Evolutionary conservation across 2,329 filamentous ascomycete species (phyloP).

Genomic region (Lachnellula arida): DNA sequence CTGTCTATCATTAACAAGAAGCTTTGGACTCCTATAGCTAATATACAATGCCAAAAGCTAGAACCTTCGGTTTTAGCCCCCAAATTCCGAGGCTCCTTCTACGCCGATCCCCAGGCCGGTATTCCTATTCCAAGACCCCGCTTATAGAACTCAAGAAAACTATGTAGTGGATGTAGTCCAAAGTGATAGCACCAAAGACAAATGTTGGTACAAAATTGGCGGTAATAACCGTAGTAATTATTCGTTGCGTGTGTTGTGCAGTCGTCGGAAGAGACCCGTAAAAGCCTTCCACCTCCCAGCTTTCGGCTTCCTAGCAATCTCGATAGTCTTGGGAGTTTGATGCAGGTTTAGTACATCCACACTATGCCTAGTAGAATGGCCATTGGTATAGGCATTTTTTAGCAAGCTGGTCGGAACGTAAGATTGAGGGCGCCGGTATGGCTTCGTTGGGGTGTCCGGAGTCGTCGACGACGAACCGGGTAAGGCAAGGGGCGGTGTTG

Average conservation of each 20-base stretch:
- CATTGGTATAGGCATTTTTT: constrained; percentile 12
- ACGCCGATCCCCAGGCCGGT: not conserved
- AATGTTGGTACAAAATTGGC: not conserved
- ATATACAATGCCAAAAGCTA: not conserved
- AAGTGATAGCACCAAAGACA: not conserved
- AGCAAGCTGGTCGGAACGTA: constrained; percentile 18
- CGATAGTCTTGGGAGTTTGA: not conserved
- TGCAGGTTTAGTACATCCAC: constrained; percentile 2
- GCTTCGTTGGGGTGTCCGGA: constrained; percentile 20
- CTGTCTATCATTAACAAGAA: not conserved
- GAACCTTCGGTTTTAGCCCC: not conserved
- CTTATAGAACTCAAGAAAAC: not conserved
- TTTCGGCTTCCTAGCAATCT: constrained; percentile 16
- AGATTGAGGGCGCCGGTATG: constrained; percentile 22
- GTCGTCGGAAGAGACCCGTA: constrained; percentile 24
- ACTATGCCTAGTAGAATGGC: constrained; percentile 10
- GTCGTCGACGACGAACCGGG: constrained; percentile 10
- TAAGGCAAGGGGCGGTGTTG: constrained; percentile 8
- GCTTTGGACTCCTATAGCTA: not conserved
- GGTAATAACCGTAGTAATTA: not conserved
- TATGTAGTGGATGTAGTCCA: not conserved
- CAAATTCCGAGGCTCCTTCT: not conserved
- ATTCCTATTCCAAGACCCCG: not conserved
- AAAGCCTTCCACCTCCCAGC: constrained; percentile 26
- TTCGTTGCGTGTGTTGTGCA: not conserved